phyloP scores from a whole-genome alignment of 2,329 filamentous ascomycete genomes.

The Pestalotiopsis sp. region DNA sequence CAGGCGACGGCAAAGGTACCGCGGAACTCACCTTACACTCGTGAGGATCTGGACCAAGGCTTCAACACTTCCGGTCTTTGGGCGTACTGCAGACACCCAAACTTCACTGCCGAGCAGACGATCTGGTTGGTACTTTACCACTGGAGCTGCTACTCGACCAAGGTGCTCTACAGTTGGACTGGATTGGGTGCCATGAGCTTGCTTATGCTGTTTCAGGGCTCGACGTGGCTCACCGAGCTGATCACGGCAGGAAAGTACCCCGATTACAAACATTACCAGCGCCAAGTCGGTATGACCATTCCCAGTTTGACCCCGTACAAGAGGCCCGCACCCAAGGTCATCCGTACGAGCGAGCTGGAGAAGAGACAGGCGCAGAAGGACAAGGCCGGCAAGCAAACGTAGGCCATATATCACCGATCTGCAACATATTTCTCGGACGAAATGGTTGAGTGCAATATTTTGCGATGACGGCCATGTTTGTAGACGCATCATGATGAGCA shows the following conservation, averaged over 20 bases:
- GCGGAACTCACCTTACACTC: constrained; percentile 62
- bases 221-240: constrained; percentile 83
- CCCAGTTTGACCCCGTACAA: constrained; percentile 58
- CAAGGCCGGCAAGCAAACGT: constrained; percentile 28
- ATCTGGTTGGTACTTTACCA: constrained; percentile 89
- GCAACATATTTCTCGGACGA: not conserved
- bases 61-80: constrained; percentile 86
- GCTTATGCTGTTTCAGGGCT: constrained; percentile 83
- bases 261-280: constrained; percentile 85
- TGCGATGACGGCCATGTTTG: not conserved
- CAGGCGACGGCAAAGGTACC: constrained; percentile 73
- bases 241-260: constrained; percentile 84
- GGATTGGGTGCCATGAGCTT: constrained; percentile 70
- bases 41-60: constrained; percentile 83
- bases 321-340: constrained; percentile 39
- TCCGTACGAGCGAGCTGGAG: constrained; percentile 53
- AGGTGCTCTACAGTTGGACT: constrained; percentile 78
- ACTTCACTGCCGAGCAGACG: constrained; percentile 89
- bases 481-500: not conserved
- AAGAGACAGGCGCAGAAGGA: constrained; percentile 45
- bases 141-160: constrained; percentile 79
- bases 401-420: constrained; percentile 12
- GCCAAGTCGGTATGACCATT: constrained; percentile 80
- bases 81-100: constrained; percentile 88
- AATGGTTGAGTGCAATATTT: not conserved